Evolutionary conservation across 75 land plant genomes (phyloP).

Genomic region (Chamaecyparis obtusa): DNA sequence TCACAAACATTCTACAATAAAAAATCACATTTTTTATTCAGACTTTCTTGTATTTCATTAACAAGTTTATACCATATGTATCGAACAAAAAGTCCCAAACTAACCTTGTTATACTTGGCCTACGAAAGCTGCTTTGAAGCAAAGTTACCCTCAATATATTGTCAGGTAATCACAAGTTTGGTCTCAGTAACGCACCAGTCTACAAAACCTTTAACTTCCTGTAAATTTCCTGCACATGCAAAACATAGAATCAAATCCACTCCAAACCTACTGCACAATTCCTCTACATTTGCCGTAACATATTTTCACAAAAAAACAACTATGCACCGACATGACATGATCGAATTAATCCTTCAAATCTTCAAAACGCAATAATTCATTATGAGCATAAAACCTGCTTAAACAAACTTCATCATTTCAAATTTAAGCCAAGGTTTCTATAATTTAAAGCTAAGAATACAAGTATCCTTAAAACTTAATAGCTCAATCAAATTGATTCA

Average conservation of each 20-base stretch:
- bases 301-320: neutral
- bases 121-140: neutral
- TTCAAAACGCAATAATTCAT: neutral
- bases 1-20: neutral
- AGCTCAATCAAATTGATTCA: neutral
- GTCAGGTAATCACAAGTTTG: neutral
- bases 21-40: neutral
- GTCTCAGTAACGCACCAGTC: neutral
- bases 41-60: neutral
- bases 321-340: neutral
- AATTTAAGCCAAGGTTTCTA: neutral
- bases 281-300: neutral
- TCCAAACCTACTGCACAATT: neutral
- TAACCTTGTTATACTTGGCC: neutral
- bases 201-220: neutral
- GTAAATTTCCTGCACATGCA: neutral
- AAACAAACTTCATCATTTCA: neutral
- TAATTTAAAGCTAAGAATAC: neutral
- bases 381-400: neutral
- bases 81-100: neutral
- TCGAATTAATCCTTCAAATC: neutral
- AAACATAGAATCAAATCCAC: neutral
- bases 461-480: neutral
- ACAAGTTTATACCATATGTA: neutral
- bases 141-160: neutral